Conservation (phyloP, 1,284 basidiomycete genomes). For the Malassezia caprae region DNA sequence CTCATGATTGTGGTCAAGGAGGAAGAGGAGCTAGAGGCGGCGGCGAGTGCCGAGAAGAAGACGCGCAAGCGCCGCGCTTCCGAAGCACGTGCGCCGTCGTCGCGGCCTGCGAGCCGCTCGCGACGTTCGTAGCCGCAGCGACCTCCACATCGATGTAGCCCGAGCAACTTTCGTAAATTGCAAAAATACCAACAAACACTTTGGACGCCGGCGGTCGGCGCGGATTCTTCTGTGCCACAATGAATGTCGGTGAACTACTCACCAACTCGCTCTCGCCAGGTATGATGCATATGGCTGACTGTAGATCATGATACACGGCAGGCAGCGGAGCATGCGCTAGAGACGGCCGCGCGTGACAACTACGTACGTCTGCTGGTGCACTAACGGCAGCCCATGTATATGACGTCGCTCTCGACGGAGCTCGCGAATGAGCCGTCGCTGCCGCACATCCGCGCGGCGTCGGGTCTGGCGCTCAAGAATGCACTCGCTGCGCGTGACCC, state of each 20-base stretch:
- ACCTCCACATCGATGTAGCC: not conserved
- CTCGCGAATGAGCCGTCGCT: slow-evolving; percentile 33
- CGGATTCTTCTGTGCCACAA: slow-evolving; percentile 14
- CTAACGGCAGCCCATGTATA: slow-evolving; percentile 27
- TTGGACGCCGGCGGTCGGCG: not conserved
- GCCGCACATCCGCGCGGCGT: slow-evolving; percentile 75
- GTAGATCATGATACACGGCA: slow-evolving; percentile 32
- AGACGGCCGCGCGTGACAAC: slow-evolving; percentile 40
- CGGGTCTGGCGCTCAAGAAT: slow-evolving; percentile 94
- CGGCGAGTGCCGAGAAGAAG: slow-evolving; percentile 5
- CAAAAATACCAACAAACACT: slow-evolving; percentile 18
- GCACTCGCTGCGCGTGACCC: slow-evolving; percentile 74
- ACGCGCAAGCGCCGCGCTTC: slow-evolving; percentile 8
- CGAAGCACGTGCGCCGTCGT: slow-evolving; percentile 1
- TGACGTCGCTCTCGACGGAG: slow-evolving; percentile 39
- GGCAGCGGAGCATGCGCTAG: slow-evolving; percentile 44
- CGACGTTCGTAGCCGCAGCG: slow-evolving; percentile 1
- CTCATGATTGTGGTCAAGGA: slow-evolving; percentile 78
- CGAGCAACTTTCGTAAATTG: not conserved
- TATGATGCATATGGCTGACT: slow-evolving; percentile 10
- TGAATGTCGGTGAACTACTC: slow-evolving; percentile 46
- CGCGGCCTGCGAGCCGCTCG: slow-evolving; percentile 4
- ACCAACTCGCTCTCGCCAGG: slow-evolving; percentile 45
- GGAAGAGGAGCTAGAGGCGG: slow-evolving; percentile 52
- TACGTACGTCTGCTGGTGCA: slow-evolving; percentile 21